phyloP scores from a whole-genome alignment of 83 land plant species.

The Diphasiastrum complanatum region DNA sequence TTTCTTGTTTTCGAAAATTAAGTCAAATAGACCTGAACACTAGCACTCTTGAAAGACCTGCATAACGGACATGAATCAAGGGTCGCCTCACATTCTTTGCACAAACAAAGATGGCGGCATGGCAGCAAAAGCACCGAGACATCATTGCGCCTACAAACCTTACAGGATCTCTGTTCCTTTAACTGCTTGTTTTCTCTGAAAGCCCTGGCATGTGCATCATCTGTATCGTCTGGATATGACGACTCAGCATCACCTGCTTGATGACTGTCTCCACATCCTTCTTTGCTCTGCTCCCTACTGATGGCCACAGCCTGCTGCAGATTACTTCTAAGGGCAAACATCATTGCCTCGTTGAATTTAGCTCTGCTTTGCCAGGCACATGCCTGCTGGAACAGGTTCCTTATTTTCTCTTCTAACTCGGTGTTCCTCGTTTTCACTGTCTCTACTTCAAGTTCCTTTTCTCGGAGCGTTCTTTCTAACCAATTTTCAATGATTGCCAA shows the following conservation, averaged over 20 bases:
- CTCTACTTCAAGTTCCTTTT: too few species aligned
- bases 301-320: conserved; percentile 10
- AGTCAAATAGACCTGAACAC: conserved; percentile 5
- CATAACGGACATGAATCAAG: conserved; percentile 3
- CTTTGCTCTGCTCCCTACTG: conserved; percentile 6
- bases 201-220: not conserved
- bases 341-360: not conserved
- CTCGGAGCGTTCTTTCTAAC: too few species aligned
- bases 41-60: conserved; percentile 2
- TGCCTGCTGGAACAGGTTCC: too few species aligned
- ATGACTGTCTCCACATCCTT: not conserved
- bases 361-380: conserved; percentile 1
- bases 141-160: conserved; percentile 1
- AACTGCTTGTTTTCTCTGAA: conserved; percentile 4
- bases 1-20: too few species aligned
- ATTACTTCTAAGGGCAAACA: not conserved
- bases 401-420: too few species aligned
- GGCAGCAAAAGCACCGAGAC: conserved; percentile 6
- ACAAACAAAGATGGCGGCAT: conserved; percentile 7
- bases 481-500: too few species aligned
- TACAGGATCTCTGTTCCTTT: not conserved
- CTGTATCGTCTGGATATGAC: conserved; percentile 2
- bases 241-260: conserved; percentile 7
- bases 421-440: too few species aligned
- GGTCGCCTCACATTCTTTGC: conserved; percentile 8